Percentiles rank a stretch among this genome's conserved stretches.
phyloP scores from a whole-genome alignment of 768 basidiomycete species.

The Cystofilobasidium capitatum region DNA sequence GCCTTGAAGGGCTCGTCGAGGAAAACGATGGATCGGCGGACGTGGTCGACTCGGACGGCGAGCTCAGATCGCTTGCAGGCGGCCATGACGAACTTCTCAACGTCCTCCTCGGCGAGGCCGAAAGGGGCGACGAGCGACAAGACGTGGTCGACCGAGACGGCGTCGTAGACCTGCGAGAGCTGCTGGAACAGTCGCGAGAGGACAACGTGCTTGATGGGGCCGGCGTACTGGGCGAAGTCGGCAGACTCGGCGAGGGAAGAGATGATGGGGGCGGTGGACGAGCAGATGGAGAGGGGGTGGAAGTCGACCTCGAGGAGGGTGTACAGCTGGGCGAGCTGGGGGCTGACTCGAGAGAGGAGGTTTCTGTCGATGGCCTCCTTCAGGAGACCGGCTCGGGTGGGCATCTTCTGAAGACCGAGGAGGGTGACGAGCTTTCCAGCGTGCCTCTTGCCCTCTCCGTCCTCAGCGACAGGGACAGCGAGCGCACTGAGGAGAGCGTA shows the following conservation, averaged over 20 bases:
- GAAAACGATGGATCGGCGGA: conserved; percentile 72
- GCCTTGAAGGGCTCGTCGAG: conserved; percentile 59
- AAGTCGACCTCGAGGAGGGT: conserved; percentile 83
- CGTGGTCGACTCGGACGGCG: conserved; percentile 77
- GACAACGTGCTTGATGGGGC: conserved; percentile 81
- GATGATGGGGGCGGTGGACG: conserved; percentile 68
- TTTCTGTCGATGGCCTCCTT: conserved; percentile 77
- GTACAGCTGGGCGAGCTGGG: conserved; percentile 69
- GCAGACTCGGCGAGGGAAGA: conserved; percentile 45
- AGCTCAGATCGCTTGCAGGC: conserved; percentile 81
- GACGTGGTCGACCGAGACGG: conserved; percentile 68
- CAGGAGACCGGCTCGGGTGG: conserved; percentile 75
- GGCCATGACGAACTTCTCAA: conserved; percentile 85
- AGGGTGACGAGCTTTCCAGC: conserved; percentile 61
- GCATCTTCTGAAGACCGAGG: conserved; percentile 70
- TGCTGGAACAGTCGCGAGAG: conserved; percentile 83
- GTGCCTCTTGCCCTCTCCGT: conserved; percentile 47
- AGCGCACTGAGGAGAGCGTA: conserved; percentile 87
- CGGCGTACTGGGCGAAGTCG: conserved; percentile 68
- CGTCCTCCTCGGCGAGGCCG: conserved; percentile 57
- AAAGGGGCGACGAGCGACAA: conserved; percentile 65
- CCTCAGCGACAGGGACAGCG: conserved; percentile 69
- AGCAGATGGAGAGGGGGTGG: conserved; percentile 78
- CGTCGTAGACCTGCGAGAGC: conserved; percentile 83
- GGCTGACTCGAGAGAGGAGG: conserved; percentile 64